These are phyloP conservation scores for Gamsiella multidivaricata DNA, from an alignment of 192 early-diverging fungal genomes.

Conservation along the genomic window DNA sequence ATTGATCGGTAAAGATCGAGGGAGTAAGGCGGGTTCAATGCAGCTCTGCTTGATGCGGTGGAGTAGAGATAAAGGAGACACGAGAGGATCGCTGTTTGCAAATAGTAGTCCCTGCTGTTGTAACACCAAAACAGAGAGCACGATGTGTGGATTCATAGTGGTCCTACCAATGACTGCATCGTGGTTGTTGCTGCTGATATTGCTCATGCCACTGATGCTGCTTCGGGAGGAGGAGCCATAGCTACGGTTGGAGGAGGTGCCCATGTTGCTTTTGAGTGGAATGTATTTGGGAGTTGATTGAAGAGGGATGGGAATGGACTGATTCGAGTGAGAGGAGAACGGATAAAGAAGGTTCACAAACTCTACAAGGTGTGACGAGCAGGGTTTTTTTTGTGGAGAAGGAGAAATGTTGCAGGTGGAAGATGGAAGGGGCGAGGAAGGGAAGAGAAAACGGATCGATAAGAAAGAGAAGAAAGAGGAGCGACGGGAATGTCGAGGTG, in stretches of 20 bases:
- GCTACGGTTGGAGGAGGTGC: constrained; percentile 32
- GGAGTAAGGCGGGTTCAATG: too few species aligned
- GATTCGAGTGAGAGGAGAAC: too few species aligned
- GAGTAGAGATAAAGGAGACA: neutral
- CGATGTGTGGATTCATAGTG: too few species aligned
- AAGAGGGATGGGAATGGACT: neutral
- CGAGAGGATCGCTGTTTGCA: too few species aligned
- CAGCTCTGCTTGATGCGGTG: too few species aligned
- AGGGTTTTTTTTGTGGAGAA: neutral
- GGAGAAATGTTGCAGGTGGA: too few species aligned
- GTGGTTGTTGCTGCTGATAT: constrained; percentile 38
- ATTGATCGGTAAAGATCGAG: too few species aligned
- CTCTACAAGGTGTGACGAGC: constrained; percentile 1
- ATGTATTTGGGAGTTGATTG: neutral
- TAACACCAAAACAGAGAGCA: too few species aligned
- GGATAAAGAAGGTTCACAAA: neutral
- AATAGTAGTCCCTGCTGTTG: too few species aligned
- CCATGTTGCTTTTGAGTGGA: constrained; percentile 5
- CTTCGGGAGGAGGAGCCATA: constrained; percentile 35
- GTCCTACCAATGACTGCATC: constrained; percentile 39
- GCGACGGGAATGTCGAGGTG: neutral
- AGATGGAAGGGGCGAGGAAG: neutral
- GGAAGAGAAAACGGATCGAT: neutral
- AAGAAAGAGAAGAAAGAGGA: constrained; percentile 1
- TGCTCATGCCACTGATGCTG: constrained; percentile 33